Percentiles rank a stretch among this genome's conserved stretches.
phyloP scores from a whole-genome alignment of 495 filamentous ascomycete genomes.

The Aspergillus mulundensis region DNA sequence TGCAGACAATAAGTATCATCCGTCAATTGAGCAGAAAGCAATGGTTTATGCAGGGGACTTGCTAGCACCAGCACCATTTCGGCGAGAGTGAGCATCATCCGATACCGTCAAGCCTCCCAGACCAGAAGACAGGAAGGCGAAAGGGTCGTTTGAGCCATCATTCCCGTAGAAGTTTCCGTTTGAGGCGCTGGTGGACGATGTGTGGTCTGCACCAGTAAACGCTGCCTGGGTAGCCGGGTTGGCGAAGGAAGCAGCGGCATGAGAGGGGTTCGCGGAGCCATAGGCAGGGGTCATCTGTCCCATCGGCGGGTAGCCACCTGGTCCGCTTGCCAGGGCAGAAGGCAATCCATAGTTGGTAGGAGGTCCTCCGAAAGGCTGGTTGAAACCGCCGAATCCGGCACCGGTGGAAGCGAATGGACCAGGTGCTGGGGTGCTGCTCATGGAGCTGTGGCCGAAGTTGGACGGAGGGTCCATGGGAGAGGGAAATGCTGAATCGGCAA shows the following conservation, averaged over 20 bases:
- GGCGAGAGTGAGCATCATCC: slow-evolving; percentile 70
- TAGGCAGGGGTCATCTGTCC: slow-evolving; percentile 67
- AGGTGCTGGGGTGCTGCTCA: slow-evolving; percentile 78
- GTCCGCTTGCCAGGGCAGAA: slow-evolving; percentile 77
- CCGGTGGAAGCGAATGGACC: slow-evolving; percentile 71
- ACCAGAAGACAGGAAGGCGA: slow-evolving; percentile 82
- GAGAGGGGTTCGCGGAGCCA: slow-evolving; percentile 59
- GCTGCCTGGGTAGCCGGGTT: slow-evolving; percentile 89
- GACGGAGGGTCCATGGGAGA: slow-evolving; percentile 85
- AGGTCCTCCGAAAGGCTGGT: slow-evolving; percentile 83
- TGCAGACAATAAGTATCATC: slow-evolving; percentile 10
- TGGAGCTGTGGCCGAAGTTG: slow-evolving; percentile 74
- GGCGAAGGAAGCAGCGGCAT: slow-evolving; percentile 86
- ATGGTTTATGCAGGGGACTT: slow-evolving; percentile 45
- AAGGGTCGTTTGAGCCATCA: slow-evolving; percentile 70
- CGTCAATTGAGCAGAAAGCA: neutral
- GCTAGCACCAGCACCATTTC: slow-evolving; percentile 60
- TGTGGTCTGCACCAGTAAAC: slow-evolving; percentile 80
- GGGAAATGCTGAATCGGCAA: slow-evolving; percentile 88
- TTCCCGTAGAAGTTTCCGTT: slow-evolving; percentile 57
- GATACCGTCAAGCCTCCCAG: slow-evolving; percentile 77
- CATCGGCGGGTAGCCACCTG: slow-evolving; percentile 76
- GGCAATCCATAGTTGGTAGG: slow-evolving; percentile 88
- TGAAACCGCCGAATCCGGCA: slow-evolving; percentile 73
- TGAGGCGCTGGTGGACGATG: slow-evolving; percentile 47